phyloP scores from a whole-genome alignment of 768 basidiomycete species.

The Boletus speciosus region DNA sequence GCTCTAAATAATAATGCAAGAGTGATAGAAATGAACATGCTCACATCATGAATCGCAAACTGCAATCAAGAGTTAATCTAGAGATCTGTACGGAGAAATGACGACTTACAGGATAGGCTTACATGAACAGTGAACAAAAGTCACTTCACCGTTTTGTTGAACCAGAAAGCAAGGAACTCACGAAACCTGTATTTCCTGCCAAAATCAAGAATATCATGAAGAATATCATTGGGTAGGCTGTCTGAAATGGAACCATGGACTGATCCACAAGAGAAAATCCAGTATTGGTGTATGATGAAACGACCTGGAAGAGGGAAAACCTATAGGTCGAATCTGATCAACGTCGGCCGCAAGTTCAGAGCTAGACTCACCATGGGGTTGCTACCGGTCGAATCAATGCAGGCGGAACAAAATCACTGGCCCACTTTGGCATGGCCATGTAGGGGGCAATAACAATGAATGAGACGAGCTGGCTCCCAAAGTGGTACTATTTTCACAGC shows the following conservation, averaged over 20 bases:
- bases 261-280: slow-evolving; percentile 84
- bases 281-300: slow-evolving; percentile 86
- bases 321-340: slow-evolving; percentile 35
- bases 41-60: slow-evolving; percentile 81
- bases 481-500: slow-evolving; percentile 60
- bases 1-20: slow-evolving; percentile 6
- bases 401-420: slow-evolving; percentile 55
- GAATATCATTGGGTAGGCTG: slow-evolving; percentile 77
- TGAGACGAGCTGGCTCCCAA: slow-evolving; percentile 62
- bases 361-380: slow-evolving; percentile 56
- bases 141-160: not conserved
- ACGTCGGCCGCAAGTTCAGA: not conserved
- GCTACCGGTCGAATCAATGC: slow-evolving; percentile 52
- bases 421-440: slow-evolving; percentile 61
- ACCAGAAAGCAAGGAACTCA: slow-evolving; percentile 43
- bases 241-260: slow-evolving; percentile 91
- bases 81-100: not conserved
- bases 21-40: slow-evolving; percentile 21
- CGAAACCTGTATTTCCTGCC: slow-evolving; percentile 92
- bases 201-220: slow-evolving; percentile 71
- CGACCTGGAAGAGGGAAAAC: slow-evolving; percentile 82
- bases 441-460: slow-evolving; percentile 82
- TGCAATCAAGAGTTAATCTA: slow-evolving; percentile 24
- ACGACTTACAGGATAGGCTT: slow-evolving; percentile 81
- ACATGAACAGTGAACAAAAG: not conserved